Evolutionary conservation across 73 alveolate species (phyloP).

Genomic region (Uronychia setigera): DNA sequence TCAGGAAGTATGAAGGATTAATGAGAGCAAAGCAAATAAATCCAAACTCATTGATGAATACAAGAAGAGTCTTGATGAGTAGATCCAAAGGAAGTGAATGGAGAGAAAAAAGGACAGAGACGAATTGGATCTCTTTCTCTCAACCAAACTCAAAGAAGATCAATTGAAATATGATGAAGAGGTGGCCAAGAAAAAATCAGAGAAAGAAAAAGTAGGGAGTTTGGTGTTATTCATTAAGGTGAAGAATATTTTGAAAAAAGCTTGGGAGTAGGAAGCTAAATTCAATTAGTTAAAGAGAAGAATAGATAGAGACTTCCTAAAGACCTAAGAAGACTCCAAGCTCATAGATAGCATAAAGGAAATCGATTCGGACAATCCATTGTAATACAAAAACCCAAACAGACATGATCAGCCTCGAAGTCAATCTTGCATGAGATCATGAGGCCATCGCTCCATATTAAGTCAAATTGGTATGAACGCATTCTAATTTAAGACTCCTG

Average conservation of each 20-base stretch:
- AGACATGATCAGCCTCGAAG: too few relatives aligned
- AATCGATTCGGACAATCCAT: too few relatives aligned
- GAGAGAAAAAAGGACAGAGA: neutral
- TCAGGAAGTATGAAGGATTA: neutral
- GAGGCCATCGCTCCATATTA: too few relatives aligned
- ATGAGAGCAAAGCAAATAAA: neutral
- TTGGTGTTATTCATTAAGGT: neutral
- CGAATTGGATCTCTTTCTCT: neutral
- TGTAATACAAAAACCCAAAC: too few relatives aligned
- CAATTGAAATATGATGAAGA: too few relatives aligned
- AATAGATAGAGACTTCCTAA: neutral
- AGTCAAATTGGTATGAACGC: too few relatives aligned
- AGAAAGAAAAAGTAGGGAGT: neutral
- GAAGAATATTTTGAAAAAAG: neutral
- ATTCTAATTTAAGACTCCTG: too few relatives aligned
- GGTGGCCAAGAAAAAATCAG: neutral
- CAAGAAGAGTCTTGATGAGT: neutral
- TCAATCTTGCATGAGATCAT: too few relatives aligned
- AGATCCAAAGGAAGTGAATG: neutral
- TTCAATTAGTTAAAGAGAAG: neutral
- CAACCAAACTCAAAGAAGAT: neutral
- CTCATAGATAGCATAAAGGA: neutral
- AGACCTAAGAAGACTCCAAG: neutral
- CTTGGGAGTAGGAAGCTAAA: neutral
- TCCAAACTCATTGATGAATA: neutral